Base-by-base conservation (phyloP, 2,329 filamentous ascomycete genomes). In the Mollisia scopiformis region DNA sequence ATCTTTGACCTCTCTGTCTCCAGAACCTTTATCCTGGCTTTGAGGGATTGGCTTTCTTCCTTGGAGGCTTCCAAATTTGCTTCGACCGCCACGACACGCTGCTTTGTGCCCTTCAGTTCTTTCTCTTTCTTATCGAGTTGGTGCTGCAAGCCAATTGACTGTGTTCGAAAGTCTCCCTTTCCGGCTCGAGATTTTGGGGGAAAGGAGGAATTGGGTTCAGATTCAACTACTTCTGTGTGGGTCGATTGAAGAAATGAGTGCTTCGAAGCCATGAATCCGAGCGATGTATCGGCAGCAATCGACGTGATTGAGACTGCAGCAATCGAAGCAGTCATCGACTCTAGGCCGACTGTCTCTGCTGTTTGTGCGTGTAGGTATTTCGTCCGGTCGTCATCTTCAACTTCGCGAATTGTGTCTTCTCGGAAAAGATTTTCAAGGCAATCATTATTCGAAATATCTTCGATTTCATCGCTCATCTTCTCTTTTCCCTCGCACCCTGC, bases 71-170 rank as follows among this genome's bases (percentile, higher is more conserved):
- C 19, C 16, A 27, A 25, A 3, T 33, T 30, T 8, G 33, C 33
- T 52, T 39, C 19, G 27, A 21, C 43, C 14, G 31, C 13, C 27
- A 37, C 19, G 6, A 16, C 30, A 21, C 28, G 33, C 14, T 55
- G 30, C 11, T 58, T 62, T 13, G 59, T 27, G 5, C 21, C 49
- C 13, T 58, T 58, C 3, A 58, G 11, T 14, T 62, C 59, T 13
- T 30, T 13, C 2, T 62, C 43, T 7, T 49, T 55, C 21, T 54
- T 58, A 6, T 55, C 43, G 2, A 62, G 2, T 5, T 56, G 41
- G 19, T 11, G 31, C 30, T 43, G 55, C 4, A 58, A 21, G 3
- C 19, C 16, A 14, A 41, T 46, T 28, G 52, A 30, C 37, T 62
- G 43, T 4, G 27, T 41, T 47, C 47, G 28, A 6, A 62, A 10